Conservation (phyloP, 108 stramenopile genomes). For the Nitzschia putrida region DNA sequence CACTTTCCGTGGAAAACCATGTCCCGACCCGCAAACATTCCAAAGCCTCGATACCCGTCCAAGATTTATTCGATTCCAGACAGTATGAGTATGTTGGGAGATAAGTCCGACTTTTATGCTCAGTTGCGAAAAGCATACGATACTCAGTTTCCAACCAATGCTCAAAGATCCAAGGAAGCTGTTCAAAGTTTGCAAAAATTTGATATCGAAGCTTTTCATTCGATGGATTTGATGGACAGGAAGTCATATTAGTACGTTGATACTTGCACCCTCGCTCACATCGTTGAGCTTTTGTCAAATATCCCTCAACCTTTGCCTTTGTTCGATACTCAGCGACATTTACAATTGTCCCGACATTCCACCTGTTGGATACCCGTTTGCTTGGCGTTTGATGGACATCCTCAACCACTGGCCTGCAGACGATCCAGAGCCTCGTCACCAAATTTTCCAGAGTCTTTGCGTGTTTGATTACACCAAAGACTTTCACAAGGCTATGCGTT, state of each 20-base stretch:
- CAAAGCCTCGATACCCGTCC: constrained; percentile 7
- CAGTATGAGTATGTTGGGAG: constrained; percentile 55
- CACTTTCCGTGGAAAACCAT: constrained; percentile 23
- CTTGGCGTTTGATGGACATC: constrained; percentile 73
- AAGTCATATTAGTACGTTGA: constrained; percentile 4
- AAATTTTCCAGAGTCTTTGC: constrained; percentile 72
- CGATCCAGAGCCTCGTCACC: constrained; percentile 40
- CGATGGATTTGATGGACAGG: constrained; percentile 6
- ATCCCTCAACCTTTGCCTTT: not conserved
- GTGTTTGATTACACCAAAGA: constrained; percentile 82
- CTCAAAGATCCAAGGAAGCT: not conserved
- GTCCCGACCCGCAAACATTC: constrained; percentile 12
- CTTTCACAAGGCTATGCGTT: constrained; percentile 74
- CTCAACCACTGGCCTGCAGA: constrained; percentile 70
- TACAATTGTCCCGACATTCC: constrained; percentile 77
- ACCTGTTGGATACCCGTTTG: constrained; percentile 75
- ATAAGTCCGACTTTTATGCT: constrained; percentile 58
- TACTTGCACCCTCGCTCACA: no score
- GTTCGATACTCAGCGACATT: constrained; percentile 42
- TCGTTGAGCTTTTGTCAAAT: no score
- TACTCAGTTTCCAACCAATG: constrained; percentile 10
- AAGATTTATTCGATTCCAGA: constrained; percentile 58
- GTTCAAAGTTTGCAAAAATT: constrained; percentile 26
- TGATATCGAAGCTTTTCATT: constrained; percentile 4
- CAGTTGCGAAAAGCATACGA: constrained; percentile 50